Base-by-base conservation (phyloP, 2,329 filamentous ascomycete species). In the Calycina herbarum region DNA sequence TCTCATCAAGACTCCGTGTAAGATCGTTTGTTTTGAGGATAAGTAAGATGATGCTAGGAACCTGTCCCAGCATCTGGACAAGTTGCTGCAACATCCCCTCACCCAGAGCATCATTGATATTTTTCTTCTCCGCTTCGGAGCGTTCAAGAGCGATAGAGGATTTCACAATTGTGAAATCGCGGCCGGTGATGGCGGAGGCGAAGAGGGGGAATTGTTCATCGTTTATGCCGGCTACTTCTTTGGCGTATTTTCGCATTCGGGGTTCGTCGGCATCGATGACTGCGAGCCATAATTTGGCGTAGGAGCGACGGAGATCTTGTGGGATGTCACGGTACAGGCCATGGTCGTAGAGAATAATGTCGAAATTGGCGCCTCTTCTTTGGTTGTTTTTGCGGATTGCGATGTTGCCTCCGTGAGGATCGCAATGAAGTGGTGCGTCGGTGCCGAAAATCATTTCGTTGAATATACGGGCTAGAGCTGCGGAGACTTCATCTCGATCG, bases 381-480 rank as follows among this genome's bases (percentile, higher is more conserved):
- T 83, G 81, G 42, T 85, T 82, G 74, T 94, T 95, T 76, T 92
- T 88, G 54, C 94, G 89, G 67, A 99, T 93, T 27, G 95, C 94
- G 64, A 99, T 90, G 75, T 99, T 99, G 57, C 95, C 95, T 59
- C 94, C 95, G 75, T 99, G 95, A 0, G 95, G 95, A 76, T 99
- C 95, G 79, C 95, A 99, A 80, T 99, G 95, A 48, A 99, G 81
- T 0, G 95, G 93, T 0, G 94, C 94, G 66, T 89, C 85, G 62
- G 89, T 86, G 59, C 94, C 94, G 71, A 99, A 99, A 71, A 99
- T 97, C 95, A 99, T 99, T 77, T 98, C 94, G 81, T 99, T 99
- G 84, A 99, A 99, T 66, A 99, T 93, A 66, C 89, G 88, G 0
- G 95, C 90, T 3, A 99, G 82, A 0, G 93, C 91, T 1, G 94